These are phyloP conservation scores for Stereocaulon alpinum DNA, from an alignment of 495 filamentous ascomycete genomes.

Conservation along the genomic window DNA sequence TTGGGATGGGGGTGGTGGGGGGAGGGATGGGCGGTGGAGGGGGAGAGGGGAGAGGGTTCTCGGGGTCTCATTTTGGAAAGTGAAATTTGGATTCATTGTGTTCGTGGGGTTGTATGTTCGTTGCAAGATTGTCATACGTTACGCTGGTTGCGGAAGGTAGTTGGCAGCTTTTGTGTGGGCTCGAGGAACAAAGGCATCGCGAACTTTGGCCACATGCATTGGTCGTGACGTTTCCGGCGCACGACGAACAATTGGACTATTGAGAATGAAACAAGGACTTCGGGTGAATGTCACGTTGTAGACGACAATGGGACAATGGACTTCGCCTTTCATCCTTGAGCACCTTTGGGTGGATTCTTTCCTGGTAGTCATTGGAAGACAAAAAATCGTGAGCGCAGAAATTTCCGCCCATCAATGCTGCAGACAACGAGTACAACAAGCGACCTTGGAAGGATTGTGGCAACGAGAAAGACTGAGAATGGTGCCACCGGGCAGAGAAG, in stretches of 20 bases:
- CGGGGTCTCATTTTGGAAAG: too few species aligned
- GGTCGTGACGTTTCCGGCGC: neutral
- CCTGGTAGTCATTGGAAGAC: neutral
- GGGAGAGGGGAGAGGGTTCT: too few species aligned
- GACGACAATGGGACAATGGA: neutral
- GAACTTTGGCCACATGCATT: neutral
- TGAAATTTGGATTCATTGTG: neutral
- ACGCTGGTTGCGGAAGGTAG: neutral
- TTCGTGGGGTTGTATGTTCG: neutral
- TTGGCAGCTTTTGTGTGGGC: neutral
- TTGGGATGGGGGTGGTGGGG: neutral
- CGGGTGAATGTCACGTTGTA: neutral
- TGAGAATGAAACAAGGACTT: neutral
- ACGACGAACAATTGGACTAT: neutral
- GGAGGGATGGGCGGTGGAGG: too few species aligned
- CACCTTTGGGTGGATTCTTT: neutral
- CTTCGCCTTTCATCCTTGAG: neutral
- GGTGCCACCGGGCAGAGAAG: too few species aligned
- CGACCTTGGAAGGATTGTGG: neutral
- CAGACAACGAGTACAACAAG: neutral
- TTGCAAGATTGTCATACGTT: neutral
- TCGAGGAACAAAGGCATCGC: conserved; percentile 4
- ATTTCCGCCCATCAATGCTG: too few species aligned
- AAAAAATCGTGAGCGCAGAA: neutral
- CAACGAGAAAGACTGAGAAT: neutral